Evolutionary conservation across 805 yeast genomes (phyloP).

Genomic region (Helenozyma baotianmanensis): DNA sequence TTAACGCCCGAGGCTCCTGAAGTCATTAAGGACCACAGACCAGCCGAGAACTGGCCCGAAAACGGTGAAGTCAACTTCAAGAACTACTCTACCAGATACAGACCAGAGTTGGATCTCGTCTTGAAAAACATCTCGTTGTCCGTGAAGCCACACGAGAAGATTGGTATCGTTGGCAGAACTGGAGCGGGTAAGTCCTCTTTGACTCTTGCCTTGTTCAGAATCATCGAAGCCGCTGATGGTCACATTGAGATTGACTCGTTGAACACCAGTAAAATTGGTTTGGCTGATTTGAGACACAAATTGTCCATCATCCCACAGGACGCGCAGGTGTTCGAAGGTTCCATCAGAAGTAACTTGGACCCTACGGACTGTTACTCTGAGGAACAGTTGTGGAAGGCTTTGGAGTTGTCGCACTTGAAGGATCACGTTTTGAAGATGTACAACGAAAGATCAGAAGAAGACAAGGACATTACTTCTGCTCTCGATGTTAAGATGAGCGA

Average conservation of each 20-base stretch:
- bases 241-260: slow-evolving; percentile 32
- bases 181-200: slow-evolving; percentile 46
- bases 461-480: slow-evolving; percentile 18
- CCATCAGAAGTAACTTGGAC: slow-evolving; percentile 38
- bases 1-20: slow-evolving; percentile 83
- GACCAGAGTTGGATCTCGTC: slow-evolving; percentile 43
- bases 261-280: slow-evolving; percentile 33
- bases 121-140: slow-evolving; percentile 34
- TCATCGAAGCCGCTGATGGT: slow-evolving; percentile 37
- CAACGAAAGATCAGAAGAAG: slow-evolving; percentile 24
- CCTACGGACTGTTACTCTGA: slow-evolving; percentile 34
- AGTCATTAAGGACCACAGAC: slow-evolving; percentile 58
- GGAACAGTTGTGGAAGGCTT: slow-evolving; percentile 38
- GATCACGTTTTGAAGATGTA: slow-evolving; percentile 37
- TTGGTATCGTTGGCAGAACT: slow-evolving; percentile 44
- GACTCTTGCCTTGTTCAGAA: slow-evolving; percentile 41
- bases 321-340: slow-evolving; percentile 43
- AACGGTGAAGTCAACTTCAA: slow-evolving; percentile 33
- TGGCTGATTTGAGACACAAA: slow-evolving; percentile 39
- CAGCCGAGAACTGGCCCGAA: slow-evolving; percentile 41
- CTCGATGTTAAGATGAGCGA: slow-evolving; percentile 37
- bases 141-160: slow-evolving; percentile 35
- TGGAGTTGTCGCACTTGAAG: slow-evolving; percentile 40
- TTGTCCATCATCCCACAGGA: slow-evolving; percentile 44
- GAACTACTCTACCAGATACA: slow-evolving; percentile 38